Base-by-base conservation (phyloP, 2,329 filamentous ascomycete genomes). In the Exutisphaerella laricina region DNA sequence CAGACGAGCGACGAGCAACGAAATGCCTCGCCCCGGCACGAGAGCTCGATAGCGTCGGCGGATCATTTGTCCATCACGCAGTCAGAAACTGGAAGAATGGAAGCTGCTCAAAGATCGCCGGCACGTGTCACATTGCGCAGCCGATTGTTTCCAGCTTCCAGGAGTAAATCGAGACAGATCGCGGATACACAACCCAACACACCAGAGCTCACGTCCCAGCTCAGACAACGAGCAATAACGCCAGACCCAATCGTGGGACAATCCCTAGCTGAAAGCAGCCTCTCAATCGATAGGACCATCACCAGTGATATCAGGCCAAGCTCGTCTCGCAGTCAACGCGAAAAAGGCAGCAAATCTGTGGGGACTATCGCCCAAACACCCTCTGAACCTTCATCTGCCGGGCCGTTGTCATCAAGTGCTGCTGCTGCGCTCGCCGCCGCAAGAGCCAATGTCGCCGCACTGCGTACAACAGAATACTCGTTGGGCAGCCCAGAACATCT, bases 381-480 rank as follows among this genome's bases (percentile, higher is more conserved):
- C 5, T 14, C 23, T n/a, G 43, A 41, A 20, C 18, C 16, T 12
- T 23, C 34, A 12, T n/a, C 18, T 3, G n/a, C 40, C 10, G 35
- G 33, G 12, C 28, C 41, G 7, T 17, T 38, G 21, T 36, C 38
- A 16, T 42, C 34, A 21, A 21, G 17, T 23, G 34, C 37, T 23
- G 16, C 25, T 23, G 37, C 45, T 20, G 48, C 52, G 13, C 39
- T 55, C 12, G 47, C 48, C 14, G 45, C 46, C 8, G 52, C 52
- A 5, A 30, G 50, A 45, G 52, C 52, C 10, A 50, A 51, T 40
- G 50, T 55, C 13, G 52, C 52, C 10, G 50, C 50, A 10, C 37
- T 53, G 14, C 40, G 46, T 22, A 38, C 41, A n/a, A 35, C 45
- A 4, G 43, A 40, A 17, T 31, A 35, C 4, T 34, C 41, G 9